Percentiles rank a stretch among this genome's conserved stretches.
phyloP scores from a whole-genome alignment of 768 basidiomycete species.

The Mycena vitilis region DNA sequence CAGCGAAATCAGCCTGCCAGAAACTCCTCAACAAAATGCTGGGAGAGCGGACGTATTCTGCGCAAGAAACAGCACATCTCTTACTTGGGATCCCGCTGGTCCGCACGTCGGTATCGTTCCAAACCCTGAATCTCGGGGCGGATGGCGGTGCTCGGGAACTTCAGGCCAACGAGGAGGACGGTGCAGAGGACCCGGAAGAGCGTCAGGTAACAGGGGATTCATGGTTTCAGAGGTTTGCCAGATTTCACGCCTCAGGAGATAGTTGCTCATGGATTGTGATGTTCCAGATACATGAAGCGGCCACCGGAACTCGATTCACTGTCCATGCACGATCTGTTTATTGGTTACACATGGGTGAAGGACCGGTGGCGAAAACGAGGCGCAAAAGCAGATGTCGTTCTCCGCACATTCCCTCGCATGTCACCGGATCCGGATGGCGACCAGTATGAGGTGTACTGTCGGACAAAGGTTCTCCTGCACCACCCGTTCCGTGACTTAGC shows the following conservation, averaged over 20 bases:
- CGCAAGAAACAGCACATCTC: slow-evolving; percentile 35
- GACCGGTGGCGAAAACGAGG: slow-evolving; percentile 1
- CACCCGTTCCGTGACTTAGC: no score
- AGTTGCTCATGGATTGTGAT: no score
- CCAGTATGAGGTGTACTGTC: slow-evolving; percentile 33
- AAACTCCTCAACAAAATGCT: slow-evolving; percentile 28
- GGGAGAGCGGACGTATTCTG: slow-evolving; percentile 24
- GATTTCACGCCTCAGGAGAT: no score
- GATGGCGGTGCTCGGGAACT: neutral
- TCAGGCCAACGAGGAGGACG: no score
- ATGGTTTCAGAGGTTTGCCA: no score
- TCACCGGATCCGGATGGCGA: slow-evolving; percentile 11
- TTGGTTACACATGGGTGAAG: slow-evolving; percentile 32
- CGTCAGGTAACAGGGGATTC: no score
- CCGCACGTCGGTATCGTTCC: slow-evolving; percentile 24
- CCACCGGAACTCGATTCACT: no score
- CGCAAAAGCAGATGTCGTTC: slow-evolving; percentile 8
- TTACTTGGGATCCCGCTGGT: slow-evolving; percentile 13
- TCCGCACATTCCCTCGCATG: slow-evolving; percentile 26
- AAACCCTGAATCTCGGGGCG: neutral
- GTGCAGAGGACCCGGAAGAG: no score
- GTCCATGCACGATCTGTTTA: neutral
- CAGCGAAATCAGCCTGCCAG: no score
- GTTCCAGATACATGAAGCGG: no score
- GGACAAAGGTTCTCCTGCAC: slow-evolving; percentile 34